These are phyloP conservation scores for Ambrosia hybrid DNA, from an alignment of 140 eudicot species.

Conservation along the genomic window DNA sequence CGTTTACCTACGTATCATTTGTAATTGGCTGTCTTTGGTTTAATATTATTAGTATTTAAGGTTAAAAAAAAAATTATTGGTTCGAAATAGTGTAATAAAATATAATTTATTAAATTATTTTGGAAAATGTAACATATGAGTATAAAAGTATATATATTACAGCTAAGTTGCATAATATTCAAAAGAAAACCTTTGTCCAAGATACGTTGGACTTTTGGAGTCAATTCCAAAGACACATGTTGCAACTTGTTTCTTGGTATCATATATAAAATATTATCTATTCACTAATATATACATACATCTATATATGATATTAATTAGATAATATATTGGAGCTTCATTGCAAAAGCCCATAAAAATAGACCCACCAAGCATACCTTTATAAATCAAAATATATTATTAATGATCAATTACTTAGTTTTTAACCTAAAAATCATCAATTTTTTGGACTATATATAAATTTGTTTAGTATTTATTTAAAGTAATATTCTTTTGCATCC, in stretches of 20 bases:
- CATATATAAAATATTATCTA: background rate
- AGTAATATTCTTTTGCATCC: background rate
- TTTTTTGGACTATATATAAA: background rate
- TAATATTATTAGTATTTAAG: no score
- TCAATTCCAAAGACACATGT: conserved; percentile 29
- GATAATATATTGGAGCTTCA: background rate
- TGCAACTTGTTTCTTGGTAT: conserved; percentile 32
- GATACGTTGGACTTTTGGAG: conserved; percentile 38
- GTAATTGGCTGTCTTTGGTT: no score
- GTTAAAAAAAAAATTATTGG: background rate
- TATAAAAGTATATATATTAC: conserved; percentile 10
- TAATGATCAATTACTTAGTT: background rate
- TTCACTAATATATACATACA: background rate
- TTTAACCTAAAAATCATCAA: background rate
- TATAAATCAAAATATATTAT: background rate
- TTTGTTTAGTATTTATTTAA: background rate
- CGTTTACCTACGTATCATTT: no score
- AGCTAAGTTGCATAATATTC: conserved; percentile 30
- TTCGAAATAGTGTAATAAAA: background rate
- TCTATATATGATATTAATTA: background rate
- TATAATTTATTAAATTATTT: background rate
- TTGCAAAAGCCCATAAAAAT: background rate
- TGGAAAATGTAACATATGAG: background rate
- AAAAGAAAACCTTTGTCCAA: conserved; percentile 14
- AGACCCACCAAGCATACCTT: background rate